Conservation (phyloP, 2,329 filamentous ascomycete genomes). For the Monosporascus sp. region DNA sequence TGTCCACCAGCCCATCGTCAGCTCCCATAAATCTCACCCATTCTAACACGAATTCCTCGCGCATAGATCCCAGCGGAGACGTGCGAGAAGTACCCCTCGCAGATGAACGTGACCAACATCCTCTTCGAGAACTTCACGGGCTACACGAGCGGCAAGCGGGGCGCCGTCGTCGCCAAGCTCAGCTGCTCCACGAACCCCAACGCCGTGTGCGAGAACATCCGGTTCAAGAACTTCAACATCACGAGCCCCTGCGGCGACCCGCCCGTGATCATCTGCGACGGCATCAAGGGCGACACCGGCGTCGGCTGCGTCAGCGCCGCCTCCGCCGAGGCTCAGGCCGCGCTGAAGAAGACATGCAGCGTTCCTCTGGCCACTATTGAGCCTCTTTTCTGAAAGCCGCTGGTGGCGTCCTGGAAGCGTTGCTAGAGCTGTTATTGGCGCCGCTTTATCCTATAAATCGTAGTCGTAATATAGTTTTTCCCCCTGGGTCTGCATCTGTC, state of each 20-base stretch:
- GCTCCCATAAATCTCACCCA: not conserved
- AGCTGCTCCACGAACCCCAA: slow-evolving; percentile 48
- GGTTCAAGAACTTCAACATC: slow-evolving; percentile 49
- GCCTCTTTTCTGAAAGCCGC: not conserved
- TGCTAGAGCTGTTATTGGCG: too few species aligned
- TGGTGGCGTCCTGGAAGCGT: too few species aligned
- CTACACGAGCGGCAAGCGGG: slow-evolving; percentile 50
- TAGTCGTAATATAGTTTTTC: too few species aligned
- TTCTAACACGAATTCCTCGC: not conserved
- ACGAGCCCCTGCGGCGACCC: slow-evolving; percentile 41
- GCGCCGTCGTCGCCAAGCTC: slow-evolving; percentile 48
- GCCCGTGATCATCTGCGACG: slow-evolving; percentile 46
- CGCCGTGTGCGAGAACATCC: slow-evolving; percentile 52
- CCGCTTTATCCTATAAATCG: too few species aligned
- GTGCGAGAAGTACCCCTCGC: slow-evolving; percentile 49
- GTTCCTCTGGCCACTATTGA: slow-evolving; percentile 20
- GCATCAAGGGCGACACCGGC: slow-evolving; percentile 32
- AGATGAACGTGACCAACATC: slow-evolving; percentile 55
- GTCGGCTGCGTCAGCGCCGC: slow-evolving; percentile 30
- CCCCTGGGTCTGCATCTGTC: too few species aligned
- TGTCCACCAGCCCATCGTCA: not conserved
- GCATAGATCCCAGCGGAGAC: slow-evolving; percentile 35
- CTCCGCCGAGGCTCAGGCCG: slow-evolving; percentile 27
- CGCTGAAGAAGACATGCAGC: slow-evolving; percentile 27
- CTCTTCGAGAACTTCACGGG: slow-evolving; percentile 55